Evolutionary conservation across 139 green algal species (phyloP), one percentile per base, ranked within the genome.

Genomic region (Tetradesmus obliquus): DNA sequence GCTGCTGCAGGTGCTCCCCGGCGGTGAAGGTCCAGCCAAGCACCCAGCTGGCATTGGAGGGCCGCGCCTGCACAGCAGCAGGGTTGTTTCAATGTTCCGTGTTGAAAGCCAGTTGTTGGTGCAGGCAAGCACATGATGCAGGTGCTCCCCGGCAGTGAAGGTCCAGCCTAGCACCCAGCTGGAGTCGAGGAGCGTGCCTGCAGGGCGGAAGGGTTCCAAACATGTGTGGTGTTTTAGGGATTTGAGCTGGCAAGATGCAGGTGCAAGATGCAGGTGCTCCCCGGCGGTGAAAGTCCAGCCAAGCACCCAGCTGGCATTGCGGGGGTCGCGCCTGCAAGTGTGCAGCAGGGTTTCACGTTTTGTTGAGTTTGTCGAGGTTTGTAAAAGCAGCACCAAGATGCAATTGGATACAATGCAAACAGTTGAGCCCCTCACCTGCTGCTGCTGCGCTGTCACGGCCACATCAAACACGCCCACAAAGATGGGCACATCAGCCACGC

Each of bases 21-120:
- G 82, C 90, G 0, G 90, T 90, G 66, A 97, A 97, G 66, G 88
- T 83, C 94, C 94, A 97, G 7, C 94, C 94, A 79, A 97, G 66
- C n/a, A 91, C 92, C 95, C 95, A 97, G 62, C 88, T 92, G 15
- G 88, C 58, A 2, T 95, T 91, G 5, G 86, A 88, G 24, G 17
- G 22, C 17, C 45, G 84, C 72, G 13, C 22, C 80, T 55, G 60
- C 45, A 72, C 62, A 66, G 80, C 58, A 92, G 88, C 80, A 87
- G 12, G 13, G 19, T 8, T 19, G 15, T 7, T 15, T n/a, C 22
- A 20, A 32, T 45, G 20, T 15, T 84, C 24, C 55, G 22, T 55
- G 84, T 45, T 45, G 32, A 45, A 45, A 45, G 32, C 32, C 13
- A 76, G 13, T 13, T 13, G 66, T 17, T 76, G 13, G 66, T 17